Evolutionary conservation across 2,329 filamentous ascomycete species (phyloP).

Genomic region (Cladosporium halotolerans): DNA sequence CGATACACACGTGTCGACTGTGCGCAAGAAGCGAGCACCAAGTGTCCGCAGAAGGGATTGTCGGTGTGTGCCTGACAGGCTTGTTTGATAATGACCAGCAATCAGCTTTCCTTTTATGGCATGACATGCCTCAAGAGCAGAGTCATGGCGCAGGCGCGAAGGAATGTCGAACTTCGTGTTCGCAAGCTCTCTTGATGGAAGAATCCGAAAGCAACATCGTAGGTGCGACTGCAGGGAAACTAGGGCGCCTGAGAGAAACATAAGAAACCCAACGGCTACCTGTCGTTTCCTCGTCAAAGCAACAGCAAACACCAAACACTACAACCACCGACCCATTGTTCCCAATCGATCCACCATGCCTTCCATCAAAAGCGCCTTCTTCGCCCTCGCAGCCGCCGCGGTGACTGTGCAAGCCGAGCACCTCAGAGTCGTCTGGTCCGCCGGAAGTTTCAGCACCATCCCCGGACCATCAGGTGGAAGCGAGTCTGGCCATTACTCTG

Average conservation of each 20-base stretch:
- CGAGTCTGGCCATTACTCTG: not conserved
- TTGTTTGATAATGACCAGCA: too few relatives aligned
- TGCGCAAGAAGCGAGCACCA: too few relatives aligned
- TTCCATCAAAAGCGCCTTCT: not conserved
- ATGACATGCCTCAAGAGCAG: not conserved
- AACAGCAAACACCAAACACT: not conserved
- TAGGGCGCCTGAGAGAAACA: not conserved
- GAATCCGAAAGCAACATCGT: not conserved
- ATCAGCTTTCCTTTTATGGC: too few relatives aligned
- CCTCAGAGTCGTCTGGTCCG: not conserved
- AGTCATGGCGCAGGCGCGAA: not conserved
- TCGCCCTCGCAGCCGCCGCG: not conserved
- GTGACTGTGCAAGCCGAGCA: not conserved
- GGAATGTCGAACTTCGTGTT: not conserved
- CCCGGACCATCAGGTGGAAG: not conserved
- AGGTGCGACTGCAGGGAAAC: not conserved
- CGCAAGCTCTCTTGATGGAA: not conserved
- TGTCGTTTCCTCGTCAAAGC: not conserved
- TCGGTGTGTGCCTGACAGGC: too few relatives aligned
- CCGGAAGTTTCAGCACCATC: not conserved
- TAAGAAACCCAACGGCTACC: not conserved
- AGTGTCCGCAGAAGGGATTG: too few relatives aligned
- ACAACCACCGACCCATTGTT: not conserved
- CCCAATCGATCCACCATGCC: not conserved
- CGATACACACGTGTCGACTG: too few relatives aligned